Base-by-base conservation (phyloP, 495 filamentous ascomycete species). In the Penicillium angulare region DNA sequence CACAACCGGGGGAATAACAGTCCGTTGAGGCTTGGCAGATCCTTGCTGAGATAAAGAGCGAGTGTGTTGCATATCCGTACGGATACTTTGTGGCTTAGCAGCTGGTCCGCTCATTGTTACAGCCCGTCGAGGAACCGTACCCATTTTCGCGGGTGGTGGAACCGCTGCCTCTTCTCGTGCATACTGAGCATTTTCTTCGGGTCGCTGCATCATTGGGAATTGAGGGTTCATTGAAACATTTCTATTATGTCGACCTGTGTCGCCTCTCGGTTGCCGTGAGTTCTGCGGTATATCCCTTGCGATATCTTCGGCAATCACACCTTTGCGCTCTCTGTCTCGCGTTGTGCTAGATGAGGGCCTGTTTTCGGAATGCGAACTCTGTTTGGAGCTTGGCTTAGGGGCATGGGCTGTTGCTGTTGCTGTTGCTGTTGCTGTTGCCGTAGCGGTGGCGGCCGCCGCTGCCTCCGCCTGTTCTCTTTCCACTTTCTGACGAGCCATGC, bases 401-500 rank as follows among this genome's bases (percentile, higher is more conserved):
- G 66, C 44, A 27, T 10, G 33, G 16, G 22, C 17, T 0, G 66
- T 32, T 35, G 22, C 36, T 2, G 18, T 18, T 3, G 36, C 38
- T 23, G 66, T 32, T 35, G 22, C 36, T 2, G 18, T 18, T 3
- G 36, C 38, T 23, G 39, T 36, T 20, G 43, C 27, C 0, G 33
- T 13, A 3, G 51, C 43, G 16, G 50, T 47, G 6, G 52, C 38
- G 9, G 57, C 49, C 34, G 52, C 52, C 5, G 38, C 29, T 13
- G 34, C 50, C 32, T 56, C 56, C 24, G 43, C 56, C 52, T 55
- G 60, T 43, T 50, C 63, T 40, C 42, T 36, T 26, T 65, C 60
- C 15, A 56, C 53, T 39, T 67, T 67, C 31, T 67, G 57, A 23
- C 67, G 64, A 20, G 68, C 71, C 47, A 77, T 67, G 7, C 70